A percentile compares a stretch with the other conserved stretches of the same genome.
These are phyloP conservation scores for Nannochloropsis oceanica DNA, from an alignment of 108 stramenopile genomes.

Conservation along the genomic window DNA sequence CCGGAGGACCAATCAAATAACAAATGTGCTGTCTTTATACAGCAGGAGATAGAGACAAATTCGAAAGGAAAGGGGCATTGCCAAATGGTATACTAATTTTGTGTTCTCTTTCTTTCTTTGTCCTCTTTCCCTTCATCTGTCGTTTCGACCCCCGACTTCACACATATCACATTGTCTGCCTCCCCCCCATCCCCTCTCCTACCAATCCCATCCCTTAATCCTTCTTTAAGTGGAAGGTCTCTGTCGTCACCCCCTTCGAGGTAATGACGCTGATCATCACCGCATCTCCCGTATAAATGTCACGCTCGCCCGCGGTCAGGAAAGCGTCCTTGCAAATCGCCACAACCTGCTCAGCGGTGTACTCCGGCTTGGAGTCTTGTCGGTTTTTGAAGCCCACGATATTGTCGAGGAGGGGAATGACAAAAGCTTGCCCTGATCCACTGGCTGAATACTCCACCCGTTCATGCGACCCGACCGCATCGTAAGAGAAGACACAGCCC, in stretches of 20 bases:
- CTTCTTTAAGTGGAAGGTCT: constrained; percentile 67
- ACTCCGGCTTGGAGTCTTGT: constrained; percentile 55
- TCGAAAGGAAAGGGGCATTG: too few relatives aligned
- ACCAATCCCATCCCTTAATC: constrained; percentile 46
- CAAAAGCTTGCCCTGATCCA: constrained; percentile 67
- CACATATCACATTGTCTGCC: neutral
- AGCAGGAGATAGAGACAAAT: too few relatives aligned
- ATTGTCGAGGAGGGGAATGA: constrained; percentile 65
- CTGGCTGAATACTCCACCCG: constrained; percentile 64
- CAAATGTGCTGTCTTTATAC: too few relatives aligned
- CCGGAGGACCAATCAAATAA: too few relatives aligned
- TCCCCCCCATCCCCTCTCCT: neutral
- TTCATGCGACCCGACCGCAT: constrained; percentile 91
- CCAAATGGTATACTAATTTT: too few relatives aligned
- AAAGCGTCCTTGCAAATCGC: constrained; percentile 91
- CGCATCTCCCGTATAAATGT: constrained; percentile 93
- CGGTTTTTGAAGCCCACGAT: constrained; percentile 83
- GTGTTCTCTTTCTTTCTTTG: neutral
- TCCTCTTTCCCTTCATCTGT: neutral
- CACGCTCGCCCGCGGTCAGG: constrained; percentile 80
- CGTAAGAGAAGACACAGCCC: constrained; percentile 91
- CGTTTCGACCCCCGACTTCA: neutral
- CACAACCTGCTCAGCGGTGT: constrained; percentile 67
- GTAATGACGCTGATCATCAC: constrained; percentile 85
- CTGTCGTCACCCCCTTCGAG: constrained; percentile 56